Percentiles rank a stretch among this genome's conserved stretches.
Conservation (phyloP, 2,329 filamentous ascomycete genomes). For the Colletotrichum paranaense region DNA sequence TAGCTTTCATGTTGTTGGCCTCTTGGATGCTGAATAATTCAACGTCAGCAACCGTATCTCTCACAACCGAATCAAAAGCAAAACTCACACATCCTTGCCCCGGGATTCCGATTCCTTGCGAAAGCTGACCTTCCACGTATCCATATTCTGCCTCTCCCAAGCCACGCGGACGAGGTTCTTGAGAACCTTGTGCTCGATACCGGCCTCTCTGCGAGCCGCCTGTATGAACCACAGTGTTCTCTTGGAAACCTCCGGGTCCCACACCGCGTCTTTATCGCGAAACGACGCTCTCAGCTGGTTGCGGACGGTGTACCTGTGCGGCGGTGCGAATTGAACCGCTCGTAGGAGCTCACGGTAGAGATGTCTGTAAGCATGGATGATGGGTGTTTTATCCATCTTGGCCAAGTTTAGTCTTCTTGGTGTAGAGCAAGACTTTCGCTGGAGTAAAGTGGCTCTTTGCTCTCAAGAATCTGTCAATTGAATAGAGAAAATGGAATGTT, state of each 20-base stretch:
- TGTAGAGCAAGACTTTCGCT: neutral
- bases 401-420: neutral
- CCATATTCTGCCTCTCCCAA: slow-evolving; percentile 45
- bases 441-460: neutral
- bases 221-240: slow-evolving; percentile 79
- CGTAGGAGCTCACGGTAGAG: slow-evolving; percentile 75
- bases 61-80: too few species aligned
- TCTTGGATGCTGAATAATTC: neutral
- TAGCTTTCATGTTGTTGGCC: slow-evolving; percentile 37
- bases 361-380: slow-evolving; percentile 73
- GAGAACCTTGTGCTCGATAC: slow-evolving; percentile 78
- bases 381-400: neutral
- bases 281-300: slow-evolving; percentile 71
- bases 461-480: too few species aligned
- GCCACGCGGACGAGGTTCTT: slow-evolving; percentile 71
- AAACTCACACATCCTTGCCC: slow-evolving; percentile 37
- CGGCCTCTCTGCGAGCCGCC: slow-evolving; percentile 70
- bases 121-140: slow-evolving; percentile 41
- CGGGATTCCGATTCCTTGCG: slow-evolving; percentile 1
- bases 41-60: neutral
- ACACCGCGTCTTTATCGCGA: slow-evolving; percentile 56
- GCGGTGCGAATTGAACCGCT: slow-evolving; percentile 78
- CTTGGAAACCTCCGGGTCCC: slow-evolving; percentile 64
- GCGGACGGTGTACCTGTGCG: slow-evolving; percentile 71
- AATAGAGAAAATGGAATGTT: neutral